Evolutionary conservation across 805 yeast genomes (phyloP).

Genomic region (Kodamaea nitidulidarum): DNA sequence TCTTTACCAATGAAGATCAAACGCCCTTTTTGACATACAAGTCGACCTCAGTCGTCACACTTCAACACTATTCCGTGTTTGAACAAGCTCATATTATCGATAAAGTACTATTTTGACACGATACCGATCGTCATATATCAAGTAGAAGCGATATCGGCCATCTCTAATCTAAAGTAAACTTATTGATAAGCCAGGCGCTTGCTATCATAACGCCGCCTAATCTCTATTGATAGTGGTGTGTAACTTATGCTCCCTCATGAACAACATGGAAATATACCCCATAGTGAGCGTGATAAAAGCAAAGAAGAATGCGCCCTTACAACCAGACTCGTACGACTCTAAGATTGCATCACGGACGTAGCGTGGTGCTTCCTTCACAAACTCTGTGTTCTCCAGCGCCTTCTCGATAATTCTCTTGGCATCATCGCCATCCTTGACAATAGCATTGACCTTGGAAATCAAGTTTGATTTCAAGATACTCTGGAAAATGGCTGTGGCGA

Average conservation of each 20-base stretch:
- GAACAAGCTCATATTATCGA: too few relatives aligned
- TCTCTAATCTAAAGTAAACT: too few relatives aligned
- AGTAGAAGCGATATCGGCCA: too few relatives aligned
- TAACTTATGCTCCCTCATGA: constrained; percentile 56
- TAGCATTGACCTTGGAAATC: constrained; percentile 7
- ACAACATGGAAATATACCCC: constrained; percentile 39
- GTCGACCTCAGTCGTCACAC: too few relatives aligned
- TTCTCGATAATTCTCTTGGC: constrained; percentile 43
- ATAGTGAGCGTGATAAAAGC: constrained; percentile 37
- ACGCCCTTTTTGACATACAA: too few relatives aligned
- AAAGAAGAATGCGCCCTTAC: constrained; percentile 52
- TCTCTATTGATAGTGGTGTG: constrained; percentile 50
- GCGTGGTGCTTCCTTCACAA: constrained; percentile 50
- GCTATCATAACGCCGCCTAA: too few relatives aligned
- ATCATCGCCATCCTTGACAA: constrained; percentile 28
- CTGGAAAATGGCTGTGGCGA: constrained; percentile 66
- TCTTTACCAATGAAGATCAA: too few relatives aligned
- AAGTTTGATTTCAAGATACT: constrained; percentile 33
- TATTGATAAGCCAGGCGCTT: too few relatives aligned
- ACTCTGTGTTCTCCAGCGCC: constrained; percentile 57
- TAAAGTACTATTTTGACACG: too few relatives aligned
- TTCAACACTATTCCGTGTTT: too few relatives aligned
- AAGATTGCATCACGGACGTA: constrained; percentile 45
- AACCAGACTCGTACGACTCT: constrained; percentile 49
- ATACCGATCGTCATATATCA: too few relatives aligned